These are phyloP conservation scores for Phaeophleospora eucalypticola DNA, from an alignment of 2,329 filamentous ascomycete genomes.

Conservation along the genomic window DNA sequence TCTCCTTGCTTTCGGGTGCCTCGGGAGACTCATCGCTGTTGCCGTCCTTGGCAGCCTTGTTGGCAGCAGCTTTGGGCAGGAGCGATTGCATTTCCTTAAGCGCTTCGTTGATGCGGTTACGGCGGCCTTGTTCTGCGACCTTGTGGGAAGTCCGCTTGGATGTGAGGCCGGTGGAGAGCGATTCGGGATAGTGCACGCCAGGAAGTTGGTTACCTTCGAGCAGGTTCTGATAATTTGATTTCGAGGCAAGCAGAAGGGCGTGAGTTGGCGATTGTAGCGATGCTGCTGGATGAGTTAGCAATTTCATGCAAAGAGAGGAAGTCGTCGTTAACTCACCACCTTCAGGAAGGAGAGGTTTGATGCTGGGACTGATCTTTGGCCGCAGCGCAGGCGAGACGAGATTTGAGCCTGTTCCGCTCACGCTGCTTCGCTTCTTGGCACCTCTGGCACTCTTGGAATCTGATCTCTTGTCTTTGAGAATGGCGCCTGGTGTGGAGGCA, in stretches of 20 bases:
- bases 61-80: slow-evolving; percentile 55
- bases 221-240: slow-evolving; percentile 98
- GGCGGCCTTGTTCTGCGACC: slow-evolving; percentile 89
- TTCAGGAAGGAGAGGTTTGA: slow-evolving; percentile 81
- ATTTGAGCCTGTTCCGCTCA: slow-evolving; percentile 54
- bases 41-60: slow-evolving; percentile 19
- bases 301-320: not conserved
- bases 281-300: slow-evolving; percentile 25
- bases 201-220: slow-evolving; percentile 81
- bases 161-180: slow-evolving; percentile 86
- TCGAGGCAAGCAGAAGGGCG: slow-evolving; percentile 78
- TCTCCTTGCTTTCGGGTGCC: slow-evolving; percentile 41
- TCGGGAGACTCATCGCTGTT: slow-evolving; percentile 41
- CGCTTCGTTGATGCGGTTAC: slow-evolving; percentile 92
- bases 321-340: slow-evolving; percentile 47
- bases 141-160: slow-evolving; percentile 98
- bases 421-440: slow-evolving; percentile 64
- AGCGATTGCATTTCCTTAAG: slow-evolving; percentile 86
- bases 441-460: slow-evolving; percentile 44
- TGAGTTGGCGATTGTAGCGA: slow-evolving; percentile 55
- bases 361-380: slow-evolving; percentile 87
- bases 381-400: slow-evolving; percentile 82
- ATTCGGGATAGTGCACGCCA: slow-evolving; percentile 69
- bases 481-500: slow-evolving; percentile 36
- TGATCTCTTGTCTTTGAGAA: slow-evolving; percentile 27